phyloP scores from a whole-genome alignment of 2,329 filamentous ascomycete species.

The Chlorencoelia australis region DNA sequence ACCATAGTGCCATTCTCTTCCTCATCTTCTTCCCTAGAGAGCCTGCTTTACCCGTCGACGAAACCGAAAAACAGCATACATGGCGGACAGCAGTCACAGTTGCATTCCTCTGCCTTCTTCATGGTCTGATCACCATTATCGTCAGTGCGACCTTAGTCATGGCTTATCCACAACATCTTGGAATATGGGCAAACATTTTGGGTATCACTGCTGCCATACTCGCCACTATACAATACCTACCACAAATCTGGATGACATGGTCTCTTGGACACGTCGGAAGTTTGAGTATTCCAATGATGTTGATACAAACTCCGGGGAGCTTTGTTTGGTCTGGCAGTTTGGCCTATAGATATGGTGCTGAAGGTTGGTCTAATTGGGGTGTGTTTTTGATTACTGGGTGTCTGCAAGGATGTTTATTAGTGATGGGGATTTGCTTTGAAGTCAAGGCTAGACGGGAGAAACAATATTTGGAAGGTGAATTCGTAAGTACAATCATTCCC shows the following conservation, averaged over 20 bases:
- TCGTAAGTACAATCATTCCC: conserved; percentile 7
- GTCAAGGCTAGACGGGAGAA: conserved; percentile 26
- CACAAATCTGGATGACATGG: conserved; percentile 90
- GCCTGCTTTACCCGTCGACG: conserved; percentile 29
- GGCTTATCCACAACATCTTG: conserved; percentile 52
- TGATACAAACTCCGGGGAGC: conserved; percentile 89
- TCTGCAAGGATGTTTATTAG: conserved; percentile 73
- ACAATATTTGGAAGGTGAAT: conserved; percentile 6
- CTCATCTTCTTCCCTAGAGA: conserved; percentile 81
- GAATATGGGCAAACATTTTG: conserved; percentile 74
- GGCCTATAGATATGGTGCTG: conserved; percentile 64
- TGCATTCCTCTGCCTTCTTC: conserved; percentile 60
- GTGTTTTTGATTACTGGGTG: conserved; percentile 79
- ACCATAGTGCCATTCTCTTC: too few species aligned
- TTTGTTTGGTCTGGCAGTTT: conserved; percentile 83
- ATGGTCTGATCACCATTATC: conserved; percentile 62
- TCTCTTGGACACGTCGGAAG: conserved; percentile 77
- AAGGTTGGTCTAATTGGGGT: conserved; percentile 93
- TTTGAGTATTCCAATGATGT: conserved; percentile 95
- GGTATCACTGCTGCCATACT: conserved; percentile 71
- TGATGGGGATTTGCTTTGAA: conserved; percentile 73
- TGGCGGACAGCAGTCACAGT: conserved; percentile 75
- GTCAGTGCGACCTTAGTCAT: conserved; percentile 59
- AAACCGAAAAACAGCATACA: conserved; percentile 43
- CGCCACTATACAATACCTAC: conserved; percentile 83